These are phyloP conservation scores for Pittosporum tobira DNA, from an alignment of 129 eudicot genomes.

Conservation along the genomic window DNA sequence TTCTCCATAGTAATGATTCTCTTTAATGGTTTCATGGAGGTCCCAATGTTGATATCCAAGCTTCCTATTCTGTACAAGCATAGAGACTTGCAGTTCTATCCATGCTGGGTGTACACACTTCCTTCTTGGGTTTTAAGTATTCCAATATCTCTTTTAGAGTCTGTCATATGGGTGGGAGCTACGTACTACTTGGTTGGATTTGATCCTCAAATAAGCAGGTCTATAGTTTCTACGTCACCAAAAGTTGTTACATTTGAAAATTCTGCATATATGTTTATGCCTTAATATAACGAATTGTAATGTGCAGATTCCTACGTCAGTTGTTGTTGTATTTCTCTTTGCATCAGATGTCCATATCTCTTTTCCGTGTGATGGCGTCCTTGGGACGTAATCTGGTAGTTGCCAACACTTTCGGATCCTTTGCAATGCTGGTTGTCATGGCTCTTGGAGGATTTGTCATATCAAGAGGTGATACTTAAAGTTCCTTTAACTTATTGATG, in stretches of 20 bases:
- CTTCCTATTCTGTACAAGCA: slow-evolving; percentile 95
- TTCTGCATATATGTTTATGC: background rate
- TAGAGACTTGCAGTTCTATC: slow-evolving; percentile 72
- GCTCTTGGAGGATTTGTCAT: slow-evolving; percentile 92
- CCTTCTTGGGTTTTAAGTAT: slow-evolving; percentile 87
- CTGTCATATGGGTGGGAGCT: slow-evolving; percentile 67
- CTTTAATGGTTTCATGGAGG: slow-evolving; percentile 87
- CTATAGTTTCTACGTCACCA: background rate
- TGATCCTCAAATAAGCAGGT: slow-evolving; percentile 77
- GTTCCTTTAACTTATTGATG: background rate
- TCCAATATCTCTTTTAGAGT: slow-evolving; percentile 70
- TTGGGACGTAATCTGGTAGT: slow-evolving; percentile 81
- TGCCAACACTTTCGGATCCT: slow-evolving; percentile 95
- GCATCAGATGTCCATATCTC: slow-evolving; percentile 92
- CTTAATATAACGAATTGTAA: slow-evolving; percentile 6
- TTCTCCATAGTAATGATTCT: slow-evolving; percentile 72
- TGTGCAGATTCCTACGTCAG: slow-evolving; percentile 67
- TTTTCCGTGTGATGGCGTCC: slow-evolving; percentile 92
- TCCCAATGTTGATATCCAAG: slow-evolving; percentile 73
- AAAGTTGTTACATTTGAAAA: background rate
- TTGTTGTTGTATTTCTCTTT: slow-evolving; percentile 62
- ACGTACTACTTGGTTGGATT: slow-evolving; percentile 91
- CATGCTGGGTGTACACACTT: slow-evolving; percentile 88
- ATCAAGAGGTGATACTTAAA: slow-evolving; percentile 60
- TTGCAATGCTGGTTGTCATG: slow-evolving; percentile 91